phyloP scores from a whole-genome alignment of 2,329 filamentous ascomycete species.

The Phyllosticta capitalensis region DNA sequence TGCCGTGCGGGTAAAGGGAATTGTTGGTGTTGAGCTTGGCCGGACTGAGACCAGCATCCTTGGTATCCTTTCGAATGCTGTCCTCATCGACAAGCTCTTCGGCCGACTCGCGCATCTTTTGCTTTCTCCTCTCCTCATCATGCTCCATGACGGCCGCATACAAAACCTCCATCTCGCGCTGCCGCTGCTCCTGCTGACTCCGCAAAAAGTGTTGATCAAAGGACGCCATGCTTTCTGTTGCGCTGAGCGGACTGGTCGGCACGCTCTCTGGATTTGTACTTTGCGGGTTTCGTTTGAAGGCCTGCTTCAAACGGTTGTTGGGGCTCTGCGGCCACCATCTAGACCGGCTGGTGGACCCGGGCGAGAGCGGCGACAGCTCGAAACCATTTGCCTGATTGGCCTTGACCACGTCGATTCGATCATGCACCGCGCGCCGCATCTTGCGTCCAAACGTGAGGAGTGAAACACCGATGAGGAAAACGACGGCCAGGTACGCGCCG shows the following conservation, averaged over 20 bases:
- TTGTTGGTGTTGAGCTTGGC: slow-evolving; percentile 20
- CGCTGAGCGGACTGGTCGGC: slow-evolving; percentile 28
- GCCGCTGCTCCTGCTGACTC: slow-evolving; percentile 62
- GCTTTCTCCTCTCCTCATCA: slow-evolving; percentile 46
- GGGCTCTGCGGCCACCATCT: slow-evolving; percentile 18
- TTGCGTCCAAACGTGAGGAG: slow-evolving; percentile 39
- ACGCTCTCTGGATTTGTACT: slow-evolving; percentile 19
- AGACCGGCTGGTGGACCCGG: slow-evolving; percentile 14
- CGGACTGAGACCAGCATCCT: neutral
- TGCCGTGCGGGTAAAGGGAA: slow-evolving; percentile 3
- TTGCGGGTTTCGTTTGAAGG: slow-evolving; percentile 18
- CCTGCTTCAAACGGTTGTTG: slow-evolving; percentile 14
- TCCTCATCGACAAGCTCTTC: slow-evolving; percentile 15
- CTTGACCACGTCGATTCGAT: slow-evolving; percentile 48
- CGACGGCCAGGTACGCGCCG: slow-evolving; percentile 69
- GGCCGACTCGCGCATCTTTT: slow-evolving; percentile 17
- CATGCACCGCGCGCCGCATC: slow-evolving; percentile 37
- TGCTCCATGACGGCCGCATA: slow-evolving; percentile 91
- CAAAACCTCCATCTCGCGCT: slow-evolving; percentile 78
- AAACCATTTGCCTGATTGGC: slow-evolving; percentile 24
- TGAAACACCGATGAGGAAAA: slow-evolving; percentile 61
- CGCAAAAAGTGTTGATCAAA: slow-evolving; percentile 72
- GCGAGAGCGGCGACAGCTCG: slow-evolving; percentile 25
- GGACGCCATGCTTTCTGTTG: slow-evolving; percentile 51
- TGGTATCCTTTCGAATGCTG: slow-evolving; percentile 15